These are phyloP conservation scores for Scheffersomyces parashehatae DNA, from an alignment of 1,139 yeast genomes.

Conservation along the genomic window DNA sequence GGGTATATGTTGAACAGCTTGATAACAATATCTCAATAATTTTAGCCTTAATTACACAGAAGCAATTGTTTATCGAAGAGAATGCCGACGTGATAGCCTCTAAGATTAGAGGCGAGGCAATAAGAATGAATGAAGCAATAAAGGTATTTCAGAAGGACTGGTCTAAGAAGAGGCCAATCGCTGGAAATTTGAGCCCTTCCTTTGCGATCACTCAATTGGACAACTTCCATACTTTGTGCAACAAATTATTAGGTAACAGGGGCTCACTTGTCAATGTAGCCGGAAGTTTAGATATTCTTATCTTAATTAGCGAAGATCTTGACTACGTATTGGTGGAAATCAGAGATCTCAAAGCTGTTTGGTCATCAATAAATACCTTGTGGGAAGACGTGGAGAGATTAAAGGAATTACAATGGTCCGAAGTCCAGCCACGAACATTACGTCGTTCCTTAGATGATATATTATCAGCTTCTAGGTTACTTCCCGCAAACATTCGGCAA, in stretches of 20 bases:
- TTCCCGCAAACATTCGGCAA: conserved; percentile 64
- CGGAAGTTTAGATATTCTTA: conserved; percentile 38
- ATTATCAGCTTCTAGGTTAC: conserved; percentile 44
- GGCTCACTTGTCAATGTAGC: conserved; percentile 43
- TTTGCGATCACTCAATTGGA: conserved; percentile 51
- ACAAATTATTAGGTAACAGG: conserved; percentile 18
- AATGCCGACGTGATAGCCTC: conserved; percentile 44
- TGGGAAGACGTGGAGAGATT: conserved; percentile 53
- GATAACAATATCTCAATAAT: conserved; percentile 52
- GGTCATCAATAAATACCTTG: conserved; percentile 62
- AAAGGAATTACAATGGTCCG: conserved; percentile 50
- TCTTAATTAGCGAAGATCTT: conserved; percentile 29
- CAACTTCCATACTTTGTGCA: conserved; percentile 37
- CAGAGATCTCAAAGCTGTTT: conserved; percentile 58
- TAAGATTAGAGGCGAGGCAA: conserved; percentile 43
- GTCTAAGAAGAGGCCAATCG: conserved; percentile 51
- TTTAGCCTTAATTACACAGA: conserved; percentile 39
- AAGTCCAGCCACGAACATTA: conserved; percentile 47
- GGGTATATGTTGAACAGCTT: conserved; percentile 68
- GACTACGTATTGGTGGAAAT: conserved; percentile 49
- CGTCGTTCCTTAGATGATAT: conserved; percentile 55
- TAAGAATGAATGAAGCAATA: conserved; percentile 36
- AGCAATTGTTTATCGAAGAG: conserved; percentile 39
- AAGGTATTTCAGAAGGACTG: conserved; percentile 37
- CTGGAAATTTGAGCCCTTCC: conserved; percentile 45